Base-by-base conservation (phyloP, 1,284 basidiomycete species). In the Marasmius sp. region DNA sequence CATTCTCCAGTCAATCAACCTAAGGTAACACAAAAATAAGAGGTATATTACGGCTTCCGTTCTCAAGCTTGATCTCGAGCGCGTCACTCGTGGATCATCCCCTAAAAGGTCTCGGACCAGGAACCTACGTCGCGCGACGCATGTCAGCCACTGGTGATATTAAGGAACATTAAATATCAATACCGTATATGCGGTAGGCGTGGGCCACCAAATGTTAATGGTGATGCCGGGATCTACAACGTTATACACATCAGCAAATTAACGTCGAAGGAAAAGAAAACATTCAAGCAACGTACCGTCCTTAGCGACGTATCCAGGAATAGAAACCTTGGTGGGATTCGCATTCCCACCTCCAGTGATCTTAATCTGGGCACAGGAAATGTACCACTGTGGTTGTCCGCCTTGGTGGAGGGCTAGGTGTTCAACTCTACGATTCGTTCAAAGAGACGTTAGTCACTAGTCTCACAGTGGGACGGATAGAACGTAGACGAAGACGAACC, bases 151-250 rank as follows among this genome's bases (percentile, higher is more conserved):
- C n/a, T n/a, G n/a, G 27, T 27, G 2, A 27, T 20, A 38, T 55
- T 12, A 11, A 45, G 33, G 38, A 36, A 65, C 7, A 20, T 33
- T 43, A 18, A 33, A 68, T 50, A 61, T 27, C 27, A 5, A 27
- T 27, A 73, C 72, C 20, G 62, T 76, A 67, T 81, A 81, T 12
- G 75, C 66, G 37, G 77, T 79, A 12, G 78, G 78, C 37, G 72
- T 66, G 41, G 74, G 78, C 67, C 75, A 66, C 69, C 81, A 80
- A 63, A 81, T 80, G 68, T 80, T 75, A 63, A 80, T 74, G 18
- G 75, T 75, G 57, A 81, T 68, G 20, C 77, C 75, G 37, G 77
- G 72, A 62, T 78, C 77, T 72, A 34, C 27, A 27, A 27, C 27
- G 27, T 27, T 27, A 27, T 5, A 27, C 27, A 27, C 33, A 41